Evolutionary conservation across 2,329 filamentous ascomycete genomes (phyloP), one percentile per base, ranked within the genome.

Genomic region (Cordyceps militaris): DNA sequence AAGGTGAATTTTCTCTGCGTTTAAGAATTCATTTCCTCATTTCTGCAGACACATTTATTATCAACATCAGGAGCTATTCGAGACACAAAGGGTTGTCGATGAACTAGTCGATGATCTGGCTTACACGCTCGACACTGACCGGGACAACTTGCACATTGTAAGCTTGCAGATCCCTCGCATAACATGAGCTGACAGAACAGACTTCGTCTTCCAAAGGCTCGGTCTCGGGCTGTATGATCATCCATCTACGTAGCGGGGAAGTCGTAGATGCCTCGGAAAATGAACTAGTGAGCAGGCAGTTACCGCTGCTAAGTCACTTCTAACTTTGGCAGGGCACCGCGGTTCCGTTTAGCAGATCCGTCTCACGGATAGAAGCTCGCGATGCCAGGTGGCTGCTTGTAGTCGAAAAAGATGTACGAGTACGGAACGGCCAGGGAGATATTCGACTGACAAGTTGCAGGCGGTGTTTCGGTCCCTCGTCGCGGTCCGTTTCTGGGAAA

Each of bases 121-220:
- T 0, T 83, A 79, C 57, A 90, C 88, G 0, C 79, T 94, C 16
- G 78, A 79, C 0, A 72, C 89, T 9, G 76, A 81, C 6, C 80
- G 90, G 34, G 77, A 81, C 57, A 76, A 81, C 16, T 72, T 94
- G 21, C 90, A 90, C 59, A 85, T 95, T 66, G 88, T 90, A 68
- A 54, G 81, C 2, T 16, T 19, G 46, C 14, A 3, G 6, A 23
- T 9, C 21, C 4, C 13, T 30, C 14, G 6, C 13, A 21, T 16
- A 21, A 14, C 9, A 21, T 14, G 14, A 13, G 19, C 63, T 67
- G 19, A 70, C 47, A 14, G 14, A 7, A 1, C 43, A 89, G 87
- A 82, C 85, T 21, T 89, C 89, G 4, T 81, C 87, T 4, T 83
- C 85, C 2, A 94, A 92, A 67, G 89, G 89, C 0, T 72, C 91